Percentiles rank a stretch among this genome's conserved stretches.
Evolutionary conservation across 2,329 filamentous ascomycete species (phyloP).

Genomic region (Dothistroma pini): DNA sequence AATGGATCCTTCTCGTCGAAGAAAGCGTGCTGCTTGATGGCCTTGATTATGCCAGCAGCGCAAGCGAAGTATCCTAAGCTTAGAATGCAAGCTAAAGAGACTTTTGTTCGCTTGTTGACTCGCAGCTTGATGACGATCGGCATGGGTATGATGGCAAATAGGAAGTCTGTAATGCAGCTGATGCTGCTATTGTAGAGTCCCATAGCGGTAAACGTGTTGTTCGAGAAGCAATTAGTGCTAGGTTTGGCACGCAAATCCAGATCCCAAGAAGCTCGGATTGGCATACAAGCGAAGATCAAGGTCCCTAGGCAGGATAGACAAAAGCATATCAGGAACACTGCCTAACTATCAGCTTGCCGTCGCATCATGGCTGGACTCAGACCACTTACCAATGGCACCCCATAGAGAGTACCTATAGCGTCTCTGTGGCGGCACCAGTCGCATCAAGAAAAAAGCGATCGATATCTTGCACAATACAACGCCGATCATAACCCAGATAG

Average conservation of each 20-base stretch:
- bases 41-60: constrained; percentile 43
- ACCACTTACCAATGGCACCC: constrained; percentile 41
- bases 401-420: constrained; percentile 43
- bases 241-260: constrained; percentile 32
- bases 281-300: constrained; percentile 48
- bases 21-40: constrained; percentile 37
- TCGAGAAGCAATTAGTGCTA: constrained; percentile 44
- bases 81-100: constrained; percentile 37
- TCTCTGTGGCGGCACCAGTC: constrained; percentile 41
- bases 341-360: not conserved
- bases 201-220: constrained; percentile 41
- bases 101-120: constrained; percentile 42
- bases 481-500: constrained; percentile 46
- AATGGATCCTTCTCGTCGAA: constrained; percentile 37
- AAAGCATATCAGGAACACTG: constrained; percentile 44
- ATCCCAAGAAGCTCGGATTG: constrained; percentile 47
- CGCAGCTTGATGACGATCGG: constrained; percentile 44
- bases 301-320: constrained; percentile 45
- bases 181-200: constrained; percentile 47
- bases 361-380: not conserved
- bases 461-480: constrained; percentile 49
- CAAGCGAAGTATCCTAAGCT: constrained; percentile 42
- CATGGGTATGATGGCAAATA: constrained; percentile 43
- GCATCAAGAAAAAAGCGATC: constrained; percentile 45
- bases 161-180: constrained; percentile 40